Percentiles rank a stretch among this genome's conserved stretches.
Evolutionary conservation across 1,139 yeast genomes (phyloP).

Genomic region (Geotrichum aggregatum): DNA sequence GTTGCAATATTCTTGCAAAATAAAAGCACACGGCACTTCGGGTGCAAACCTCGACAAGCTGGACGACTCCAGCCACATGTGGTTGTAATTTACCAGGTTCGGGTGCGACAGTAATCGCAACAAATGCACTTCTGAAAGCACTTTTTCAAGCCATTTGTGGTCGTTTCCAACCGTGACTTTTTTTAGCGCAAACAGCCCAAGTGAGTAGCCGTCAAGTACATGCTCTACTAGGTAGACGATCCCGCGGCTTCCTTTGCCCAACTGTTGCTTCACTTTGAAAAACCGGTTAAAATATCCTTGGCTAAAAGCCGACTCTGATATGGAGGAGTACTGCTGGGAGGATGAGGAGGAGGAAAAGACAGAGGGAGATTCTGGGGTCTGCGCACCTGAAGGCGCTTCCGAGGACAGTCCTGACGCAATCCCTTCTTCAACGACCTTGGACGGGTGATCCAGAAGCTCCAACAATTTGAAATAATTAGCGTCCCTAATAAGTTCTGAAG

Average conservation of each 20-base stretch:
- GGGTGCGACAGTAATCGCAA: conserved; percentile 49
- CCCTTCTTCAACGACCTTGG: background rate
- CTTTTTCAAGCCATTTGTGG: conserved; percentile 60
- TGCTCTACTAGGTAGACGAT: conserved; percentile 82
- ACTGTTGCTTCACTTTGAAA: conserved; percentile 48
- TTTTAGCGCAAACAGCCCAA: conserved; percentile 80
- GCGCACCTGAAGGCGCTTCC: background rate
- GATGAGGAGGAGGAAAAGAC: too few species aligned
- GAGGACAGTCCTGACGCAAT: conserved; percentile 14
- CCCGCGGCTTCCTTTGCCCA: conserved; percentile 84
- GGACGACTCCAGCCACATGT: conserved; percentile 85
- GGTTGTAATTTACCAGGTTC: conserved; percentile 78
- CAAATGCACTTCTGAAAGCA: conserved; percentile 72
- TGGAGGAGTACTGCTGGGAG: conserved; percentile 23
- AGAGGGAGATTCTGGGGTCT: background rate
- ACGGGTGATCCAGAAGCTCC: conserved; percentile 17
- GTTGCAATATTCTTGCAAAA: conserved; percentile 78
- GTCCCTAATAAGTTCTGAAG: conserved; percentile 23
- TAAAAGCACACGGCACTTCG: conserved; percentile 73
- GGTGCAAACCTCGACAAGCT: conserved; percentile 56
- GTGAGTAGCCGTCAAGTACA: conserved; percentile 59
- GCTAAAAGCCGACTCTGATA: conserved; percentile 46
- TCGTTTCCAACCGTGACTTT: conserved; percentile 80
- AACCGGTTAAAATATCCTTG: conserved; percentile 72
- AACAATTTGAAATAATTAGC: conserved; percentile 34